Conservation (phyloP, 371 early-diverging fungal species). For the Enteropsectra breve region DNA sequence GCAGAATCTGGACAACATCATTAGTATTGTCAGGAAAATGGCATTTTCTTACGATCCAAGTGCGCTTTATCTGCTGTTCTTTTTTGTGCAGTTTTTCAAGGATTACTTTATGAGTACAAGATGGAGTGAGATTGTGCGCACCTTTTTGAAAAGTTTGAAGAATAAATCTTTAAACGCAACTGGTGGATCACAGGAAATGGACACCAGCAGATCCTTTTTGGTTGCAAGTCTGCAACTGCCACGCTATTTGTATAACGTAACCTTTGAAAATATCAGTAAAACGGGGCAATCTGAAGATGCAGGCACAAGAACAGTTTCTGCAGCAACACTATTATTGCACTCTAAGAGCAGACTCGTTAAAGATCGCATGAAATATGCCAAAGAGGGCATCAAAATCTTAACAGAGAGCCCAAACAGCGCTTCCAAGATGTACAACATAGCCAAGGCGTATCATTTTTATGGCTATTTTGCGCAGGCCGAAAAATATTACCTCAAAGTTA, state of each 20-base stretch:
- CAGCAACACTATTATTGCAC: slow-evolving; percentile 47
- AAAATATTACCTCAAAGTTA: slow-evolving; percentile 38
- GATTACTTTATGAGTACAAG: slow-evolving; percentile 27
- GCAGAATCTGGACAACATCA: slow-evolving; percentile 35
- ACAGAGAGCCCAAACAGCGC: background rate
- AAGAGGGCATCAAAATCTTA: slow-evolving; percentile 46
- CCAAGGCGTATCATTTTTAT: slow-evolving; percentile 54
- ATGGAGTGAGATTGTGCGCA: slow-evolving; percentile 46
- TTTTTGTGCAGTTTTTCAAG: slow-evolving; percentile 40
- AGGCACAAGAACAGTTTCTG: background rate
- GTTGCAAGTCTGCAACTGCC: slow-evolving; percentile 15
- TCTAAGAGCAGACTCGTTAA: slow-evolving; percentile 48
- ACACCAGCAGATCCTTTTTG: background rate
- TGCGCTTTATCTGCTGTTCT: slow-evolving; percentile 48
- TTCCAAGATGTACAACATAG: slow-evolving; percentile 53
- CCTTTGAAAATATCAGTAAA: background rate
- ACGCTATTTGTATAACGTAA: slow-evolving; percentile 8
- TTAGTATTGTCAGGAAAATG: slow-evolving; percentile 24
- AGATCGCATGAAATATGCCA: slow-evolving; percentile 49
- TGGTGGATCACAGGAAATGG: too few species aligned
- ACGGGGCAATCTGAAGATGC: background rate
- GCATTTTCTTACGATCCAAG: slow-evolving; percentile 15
- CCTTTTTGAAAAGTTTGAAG: slow-evolving; percentile 40
- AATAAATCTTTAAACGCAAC: too few species aligned
- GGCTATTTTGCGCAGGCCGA: slow-evolving; percentile 57